Base-by-base conservation (phyloP, 202 grass and related monocot species). In the Alloteropsis angusta region DNA sequence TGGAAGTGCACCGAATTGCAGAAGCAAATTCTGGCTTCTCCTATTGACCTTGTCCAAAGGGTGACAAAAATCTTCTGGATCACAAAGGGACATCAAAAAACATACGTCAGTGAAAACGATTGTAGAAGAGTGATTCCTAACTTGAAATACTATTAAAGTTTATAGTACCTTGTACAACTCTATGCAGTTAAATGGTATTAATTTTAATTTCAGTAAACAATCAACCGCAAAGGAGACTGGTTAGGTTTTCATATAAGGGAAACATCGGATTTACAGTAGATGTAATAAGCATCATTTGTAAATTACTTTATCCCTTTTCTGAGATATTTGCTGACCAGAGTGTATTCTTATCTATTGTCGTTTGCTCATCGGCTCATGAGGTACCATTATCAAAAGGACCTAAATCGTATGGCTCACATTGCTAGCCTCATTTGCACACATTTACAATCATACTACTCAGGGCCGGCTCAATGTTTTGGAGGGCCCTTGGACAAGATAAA, bases 1-100 rank as follows among this genome's bases (percentile, higher is more conserved):
- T 64, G 90, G 72, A 84, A 99, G 70, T 45, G 69, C 2, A 56
- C 55, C 18, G 2, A 87, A 45, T 82, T 60, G 28, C 25, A 71
- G 77, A 52, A 85, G 56, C 46, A 77, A 64, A 79, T 55, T 78
- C 38, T 15, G 82, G 54, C 54, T 57, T 54, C 41, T 83, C 89
- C 72, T 78, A 52, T 22, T 23, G 69, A 69, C 82, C 60, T 87
- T 68, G 22, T 78, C 30, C 19, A 50, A 77, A n/a, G 9, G 1
- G 26, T 54, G 28, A 48, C 30, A 32, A 2, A 54, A 75, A 32
- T n/a, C 14, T 83, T 77, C 87, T 75, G 77, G 15, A 50, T 60
- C n/a, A 16, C 62, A 25, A 65, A 48, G 17, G 23, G 7, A 85
- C 22, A 65, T 77, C 6, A 58, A 42, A 57, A 0, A 63, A 6